Conservation (phyloP, 1,139 yeast genomes). For the Taphrina betulina region DNA sequence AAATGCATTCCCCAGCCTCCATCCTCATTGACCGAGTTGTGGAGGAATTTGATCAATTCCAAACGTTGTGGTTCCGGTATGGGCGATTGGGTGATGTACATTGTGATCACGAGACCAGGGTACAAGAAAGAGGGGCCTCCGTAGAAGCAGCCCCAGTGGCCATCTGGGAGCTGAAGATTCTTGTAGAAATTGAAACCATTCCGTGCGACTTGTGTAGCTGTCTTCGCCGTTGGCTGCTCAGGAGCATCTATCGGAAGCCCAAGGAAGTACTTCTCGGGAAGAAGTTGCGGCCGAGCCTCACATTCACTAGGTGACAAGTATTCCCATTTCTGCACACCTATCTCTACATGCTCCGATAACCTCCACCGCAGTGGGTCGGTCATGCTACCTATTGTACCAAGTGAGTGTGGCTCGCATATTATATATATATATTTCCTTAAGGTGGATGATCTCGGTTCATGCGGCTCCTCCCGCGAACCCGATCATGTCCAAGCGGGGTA, state of each 20-base stretch:
- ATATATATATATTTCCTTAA: no score
- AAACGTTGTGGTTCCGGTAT: constrained; percentile 64
- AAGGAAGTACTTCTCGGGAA: constrained; percentile 24
- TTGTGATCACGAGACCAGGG: constrained; percentile 77
- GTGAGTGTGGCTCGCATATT: neutral
- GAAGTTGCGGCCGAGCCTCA: constrained; percentile 10
- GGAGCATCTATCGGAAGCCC: neutral
- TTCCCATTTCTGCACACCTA: constrained; percentile 31
- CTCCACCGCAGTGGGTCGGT: constrained; percentile 29
- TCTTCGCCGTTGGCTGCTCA: constrained; percentile 38
- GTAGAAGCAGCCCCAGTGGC: constrained; percentile 86
- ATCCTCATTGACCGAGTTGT: constrained; percentile 91
- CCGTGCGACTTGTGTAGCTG: constrained; percentile 63
- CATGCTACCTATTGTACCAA: neutral
- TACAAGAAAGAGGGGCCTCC: constrained; percentile 98
- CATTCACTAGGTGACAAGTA: constrained; percentile 4
- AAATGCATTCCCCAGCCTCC: constrained; percentile 99
- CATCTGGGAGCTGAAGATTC: constrained; percentile 65
- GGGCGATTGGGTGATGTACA: constrained; percentile 65
- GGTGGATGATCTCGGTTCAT: no score
- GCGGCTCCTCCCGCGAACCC: no score
- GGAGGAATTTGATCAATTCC: constrained; percentile 57
- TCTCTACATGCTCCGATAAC: constrained; percentile 5
- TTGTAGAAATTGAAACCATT: constrained; percentile 74
- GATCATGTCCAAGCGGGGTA: no score